Evolutionary conservation across 257 asterid genomes (phyloP).

Genomic region (Solanum sejunctum): DNA sequence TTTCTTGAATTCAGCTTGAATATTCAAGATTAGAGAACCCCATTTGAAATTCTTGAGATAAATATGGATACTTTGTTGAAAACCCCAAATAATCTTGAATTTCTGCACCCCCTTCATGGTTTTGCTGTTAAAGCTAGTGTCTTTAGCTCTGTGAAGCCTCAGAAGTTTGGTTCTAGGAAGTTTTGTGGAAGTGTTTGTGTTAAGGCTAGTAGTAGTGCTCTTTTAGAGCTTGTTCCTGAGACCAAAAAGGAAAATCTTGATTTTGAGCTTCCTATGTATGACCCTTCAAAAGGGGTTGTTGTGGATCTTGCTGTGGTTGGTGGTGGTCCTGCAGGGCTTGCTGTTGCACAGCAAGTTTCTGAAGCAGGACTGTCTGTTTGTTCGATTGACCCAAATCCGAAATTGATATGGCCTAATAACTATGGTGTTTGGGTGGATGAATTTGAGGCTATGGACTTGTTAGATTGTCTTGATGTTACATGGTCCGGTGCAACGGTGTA

Average conservation of each 20-base stretch:
- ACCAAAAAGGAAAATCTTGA: slow-evolving; percentile 86
- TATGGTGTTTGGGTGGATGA: slow-evolving; percentile 99
- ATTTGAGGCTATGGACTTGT: slow-evolving; percentile 92
- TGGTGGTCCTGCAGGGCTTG: slow-evolving; percentile 97
- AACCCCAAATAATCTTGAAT: slow-evolving; percentile 62
- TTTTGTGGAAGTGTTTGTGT: slow-evolving; percentile 10
- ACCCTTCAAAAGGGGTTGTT: slow-evolving; percentile 53
- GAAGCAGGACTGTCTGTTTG: slow-evolving; percentile 93
- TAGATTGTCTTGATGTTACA: slow-evolving; percentile 87
- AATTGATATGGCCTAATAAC: slow-evolving; percentile 87
- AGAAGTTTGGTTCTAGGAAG: slow-evolving; percentile 28
- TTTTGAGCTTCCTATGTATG: slow-evolving; percentile 80
- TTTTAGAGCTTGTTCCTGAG: slow-evolving; percentile 83
- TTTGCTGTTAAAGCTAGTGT: slow-evolving; percentile 37
- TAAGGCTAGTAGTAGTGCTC: slow-evolving; percentile 47
- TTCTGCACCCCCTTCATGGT: slow-evolving; percentile 51
- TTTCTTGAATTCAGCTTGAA: slow-evolving; percentile 2
- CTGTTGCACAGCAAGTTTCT: slow-evolving; percentile 93
- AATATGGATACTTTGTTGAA: slow-evolving; percentile 65
- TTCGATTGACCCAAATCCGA: slow-evolving; percentile 85
- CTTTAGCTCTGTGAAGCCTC: slow-evolving; percentile 38
- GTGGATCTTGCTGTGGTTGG: slow-evolving; percentile 93
- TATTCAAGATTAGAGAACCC: slow-evolving; percentile 1
- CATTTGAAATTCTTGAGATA: slow-evolving; percentile 3
- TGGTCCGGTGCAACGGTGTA: slow-evolving; percentile 86